Percentiles rank a stretch among this genome's conserved stretches.
These are phyloP conservation scores for Gossypium schwendimanii DNA, from an alignment of 441 rosid species.

Conservation along the genomic window DNA sequence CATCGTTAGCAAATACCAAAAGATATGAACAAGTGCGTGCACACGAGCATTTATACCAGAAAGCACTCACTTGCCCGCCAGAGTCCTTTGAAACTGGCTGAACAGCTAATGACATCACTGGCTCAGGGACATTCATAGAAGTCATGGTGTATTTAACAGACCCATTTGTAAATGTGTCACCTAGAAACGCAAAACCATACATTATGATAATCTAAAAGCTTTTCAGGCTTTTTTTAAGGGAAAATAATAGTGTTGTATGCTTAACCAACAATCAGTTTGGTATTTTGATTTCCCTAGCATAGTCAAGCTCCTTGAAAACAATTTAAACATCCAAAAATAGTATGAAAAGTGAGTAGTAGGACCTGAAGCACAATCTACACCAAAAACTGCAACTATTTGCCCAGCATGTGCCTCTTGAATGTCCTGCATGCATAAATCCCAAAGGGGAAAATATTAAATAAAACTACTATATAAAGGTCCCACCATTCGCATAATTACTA, in stretches of 20 bases:
- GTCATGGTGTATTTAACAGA: conserved; percentile 94
- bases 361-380: conserved; percentile 99
- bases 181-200: conserved; percentile 32
- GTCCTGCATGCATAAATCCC: conserved; percentile 43
- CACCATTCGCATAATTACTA: not conserved
- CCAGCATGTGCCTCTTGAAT: conserved; percentile 98
- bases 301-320: not conserved
- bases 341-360: not conserved
- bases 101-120: conserved; percentile 95
- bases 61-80: conserved; percentile 78
- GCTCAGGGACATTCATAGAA: conserved; percentile 98
- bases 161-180: conserved; percentile 94
- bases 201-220: not conserved
- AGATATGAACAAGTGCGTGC: not conserved
- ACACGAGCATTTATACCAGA: not conserved
- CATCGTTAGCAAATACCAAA: conserved; percentile 2
- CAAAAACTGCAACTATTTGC: conserved; percentile 96
- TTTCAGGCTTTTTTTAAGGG: not conserved
- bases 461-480: not conserved
- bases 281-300: not conserved
- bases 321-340: not conserved
- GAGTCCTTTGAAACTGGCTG: conserved; percentile 93
- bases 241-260: not conserved
- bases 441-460: conserved; percentile 3
- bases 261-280: not conserved